Evolutionary conservation across 2,329 filamentous ascomycete species (phyloP).

Genomic region (Waltergamsia citrina): DNA sequence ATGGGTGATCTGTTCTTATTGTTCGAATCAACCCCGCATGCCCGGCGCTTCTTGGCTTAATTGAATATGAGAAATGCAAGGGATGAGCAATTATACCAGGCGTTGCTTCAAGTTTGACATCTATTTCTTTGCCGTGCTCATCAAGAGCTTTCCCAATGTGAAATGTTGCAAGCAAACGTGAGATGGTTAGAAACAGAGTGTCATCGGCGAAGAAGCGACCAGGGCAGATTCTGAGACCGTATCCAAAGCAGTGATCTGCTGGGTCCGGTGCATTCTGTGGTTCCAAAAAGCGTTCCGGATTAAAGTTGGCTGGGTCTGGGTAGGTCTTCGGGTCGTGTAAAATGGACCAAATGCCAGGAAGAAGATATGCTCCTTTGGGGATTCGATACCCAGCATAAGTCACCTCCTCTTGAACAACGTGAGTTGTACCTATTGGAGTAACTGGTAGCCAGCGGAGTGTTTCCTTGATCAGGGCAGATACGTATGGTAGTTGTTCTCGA

Average conservation of each 20-base stretch:
- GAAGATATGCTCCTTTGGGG: constrained; percentile 30
- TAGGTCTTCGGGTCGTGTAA: constrained; percentile 26
- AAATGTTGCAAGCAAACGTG: constrained; percentile 34
- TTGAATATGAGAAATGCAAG: neutral
- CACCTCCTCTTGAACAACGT: constrained; percentile 24
- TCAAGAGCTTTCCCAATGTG: constrained; percentile 17
- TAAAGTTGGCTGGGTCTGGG: constrained; percentile 22
- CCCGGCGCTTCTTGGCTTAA: neutral
- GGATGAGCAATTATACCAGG: neutral
- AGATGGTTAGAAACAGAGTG: constrained; percentile 19
- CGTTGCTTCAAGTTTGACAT: neutral
- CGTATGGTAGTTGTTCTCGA: constrained; percentile 29
- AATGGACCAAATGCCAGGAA: constrained; percentile 28
- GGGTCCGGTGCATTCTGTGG: constrained; percentile 14
- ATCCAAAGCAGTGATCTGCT: constrained; percentile 15
- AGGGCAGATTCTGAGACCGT: constrained; percentile 19
- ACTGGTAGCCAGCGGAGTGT: constrained; percentile 34
- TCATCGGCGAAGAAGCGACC: constrained; percentile 16
- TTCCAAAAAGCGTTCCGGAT: constrained; percentile 17
- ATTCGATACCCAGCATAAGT: constrained; percentile 28
- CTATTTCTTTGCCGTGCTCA: constrained; percentile 3
- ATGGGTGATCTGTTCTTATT: neutral
- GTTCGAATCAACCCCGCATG: neutral
- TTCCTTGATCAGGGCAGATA: constrained; percentile 36
- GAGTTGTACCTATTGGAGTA: constrained; percentile 23